Conservation (phyloP, 2,329 filamentous ascomycete species). For the Pseudophaeomoniella oleicola region DNA sequence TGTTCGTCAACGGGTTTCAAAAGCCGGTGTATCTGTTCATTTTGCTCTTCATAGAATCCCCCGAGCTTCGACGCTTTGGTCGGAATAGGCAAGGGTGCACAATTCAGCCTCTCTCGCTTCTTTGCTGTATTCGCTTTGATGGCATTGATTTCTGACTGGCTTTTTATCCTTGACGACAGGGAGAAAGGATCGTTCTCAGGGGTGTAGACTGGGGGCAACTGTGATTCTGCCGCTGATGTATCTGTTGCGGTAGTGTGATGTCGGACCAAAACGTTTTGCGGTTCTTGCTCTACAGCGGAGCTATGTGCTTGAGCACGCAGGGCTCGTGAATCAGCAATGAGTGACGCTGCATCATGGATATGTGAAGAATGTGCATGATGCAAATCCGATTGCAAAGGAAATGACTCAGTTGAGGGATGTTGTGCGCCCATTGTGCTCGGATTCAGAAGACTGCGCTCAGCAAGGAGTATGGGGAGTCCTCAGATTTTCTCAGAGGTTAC, state of each 20-base stretch:
- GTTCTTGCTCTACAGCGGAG: neutral
- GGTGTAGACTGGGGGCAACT: constrained; percentile 39
- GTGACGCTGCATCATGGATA: neutral
- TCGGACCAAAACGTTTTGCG: neutral
- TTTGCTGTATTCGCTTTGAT: constrained; percentile 70
- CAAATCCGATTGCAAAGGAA: neutral
- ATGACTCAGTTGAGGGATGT: too few relatives aligned
- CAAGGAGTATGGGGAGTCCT: too few relatives aligned
- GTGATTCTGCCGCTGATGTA: constrained; percentile 21
- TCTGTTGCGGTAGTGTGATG: neutral
- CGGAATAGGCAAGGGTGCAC: constrained; percentile 18
- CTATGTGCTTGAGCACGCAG: neutral
- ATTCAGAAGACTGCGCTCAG: too few relatives aligned
- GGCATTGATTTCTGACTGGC: constrained; percentile 56
- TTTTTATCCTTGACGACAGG: constrained; percentile 64
- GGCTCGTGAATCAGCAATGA: neutral
- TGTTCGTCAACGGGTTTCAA: constrained; percentile 91
- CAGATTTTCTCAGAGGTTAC: too few relatives aligned
- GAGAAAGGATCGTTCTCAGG: constrained; percentile 66
- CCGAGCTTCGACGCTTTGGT: constrained; percentile 44
- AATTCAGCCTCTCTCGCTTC: constrained; percentile 47
- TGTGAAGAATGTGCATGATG: neutral
- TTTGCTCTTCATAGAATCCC: constrained; percentile 79
- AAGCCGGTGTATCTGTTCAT: constrained; percentile 82
- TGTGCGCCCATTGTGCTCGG: too few relatives aligned